Percentiles rank a stretch among this genome's conserved stretches.
Evolutionary conservation across 345 rosid species (phyloP).

Genomic region (Gossypium mustelinum): DNA sequence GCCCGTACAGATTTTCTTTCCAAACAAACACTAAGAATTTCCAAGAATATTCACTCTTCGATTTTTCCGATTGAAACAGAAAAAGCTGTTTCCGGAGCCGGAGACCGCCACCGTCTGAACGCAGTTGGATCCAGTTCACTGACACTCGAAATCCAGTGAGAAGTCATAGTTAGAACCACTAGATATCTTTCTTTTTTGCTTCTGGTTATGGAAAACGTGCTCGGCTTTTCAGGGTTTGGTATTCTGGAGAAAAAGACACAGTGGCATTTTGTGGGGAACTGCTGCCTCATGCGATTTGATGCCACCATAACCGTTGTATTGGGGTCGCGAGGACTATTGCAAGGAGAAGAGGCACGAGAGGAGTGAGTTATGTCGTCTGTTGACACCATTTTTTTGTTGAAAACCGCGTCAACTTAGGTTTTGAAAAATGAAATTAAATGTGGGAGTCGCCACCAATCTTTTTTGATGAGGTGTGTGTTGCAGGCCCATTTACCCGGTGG

Average conservation of each 20-base stretch:
- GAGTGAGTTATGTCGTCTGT: constrained; percentile 36
- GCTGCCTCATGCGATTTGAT: constrained; percentile 58
- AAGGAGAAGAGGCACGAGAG: constrained; percentile 88
- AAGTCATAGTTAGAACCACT: constrained; percentile 11
- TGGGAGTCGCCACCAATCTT: no score
- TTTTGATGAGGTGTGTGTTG: no score
- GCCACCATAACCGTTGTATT: constrained; percentile 93
- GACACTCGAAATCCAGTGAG: background rate
- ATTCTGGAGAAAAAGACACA: constrained; percentile 1
- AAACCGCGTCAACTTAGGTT: no score
- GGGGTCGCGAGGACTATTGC: constrained; percentile 86
- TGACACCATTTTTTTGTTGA: no score
- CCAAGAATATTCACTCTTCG: background rate
- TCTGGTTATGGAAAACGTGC: background rate
- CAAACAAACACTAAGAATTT: constrained; percentile 19
- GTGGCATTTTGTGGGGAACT: constrained; percentile 16
- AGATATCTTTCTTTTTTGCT: background rate
- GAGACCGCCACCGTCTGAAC: background rate
- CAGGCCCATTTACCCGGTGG: no score
- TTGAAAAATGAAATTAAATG: no score
- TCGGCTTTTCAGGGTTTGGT: background rate
- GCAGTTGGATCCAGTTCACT: constrained; percentile 1
- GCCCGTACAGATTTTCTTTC: constrained; percentile 21
- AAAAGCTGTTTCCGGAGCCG: background rate
- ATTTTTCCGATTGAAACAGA: background rate